These are phyloP conservation scores for Monosporozyma yasuniensis DNA, from an alignment of 805 yeast genomes.

Conservation along the genomic window DNA sequence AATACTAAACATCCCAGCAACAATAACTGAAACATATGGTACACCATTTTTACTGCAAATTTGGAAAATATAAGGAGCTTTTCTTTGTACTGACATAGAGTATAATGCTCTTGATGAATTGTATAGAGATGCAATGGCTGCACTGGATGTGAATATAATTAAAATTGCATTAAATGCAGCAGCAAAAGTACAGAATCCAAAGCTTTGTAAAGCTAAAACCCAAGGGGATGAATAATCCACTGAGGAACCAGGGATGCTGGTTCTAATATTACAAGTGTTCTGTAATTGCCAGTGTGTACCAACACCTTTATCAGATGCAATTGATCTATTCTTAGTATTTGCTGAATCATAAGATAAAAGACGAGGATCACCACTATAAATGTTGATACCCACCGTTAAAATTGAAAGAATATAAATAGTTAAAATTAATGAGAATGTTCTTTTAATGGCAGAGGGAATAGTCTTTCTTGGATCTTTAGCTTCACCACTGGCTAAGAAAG, in stretches of 20 bases:
- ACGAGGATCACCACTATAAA: conserved; percentile 73
- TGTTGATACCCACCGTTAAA: conserved; percentile 60
- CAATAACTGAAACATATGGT: conserved; percentile 61
- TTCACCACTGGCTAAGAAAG: conserved; percentile 78
- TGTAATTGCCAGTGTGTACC: conserved; percentile 47
- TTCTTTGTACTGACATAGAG: conserved; percentile 43
- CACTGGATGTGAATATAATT: conserved; percentile 47
- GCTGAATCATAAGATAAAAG: conserved; percentile 43
- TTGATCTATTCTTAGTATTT: conserved; percentile 6
- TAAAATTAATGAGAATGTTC: conserved; percentile 64
- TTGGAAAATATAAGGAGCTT: conserved; percentile 55
- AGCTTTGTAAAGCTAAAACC: conserved; percentile 46
- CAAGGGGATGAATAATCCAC: conserved; percentile 46
- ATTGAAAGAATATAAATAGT: conserved; percentile 58
- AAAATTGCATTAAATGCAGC: conserved; percentile 44
- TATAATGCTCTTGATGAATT: conserved; percentile 55
- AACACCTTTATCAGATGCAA: conserved; percentile 9
- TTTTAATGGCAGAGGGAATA: conserved; percentile 64
- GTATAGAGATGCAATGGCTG: conserved; percentile 49
- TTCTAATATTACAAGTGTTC: conserved; percentile 61
- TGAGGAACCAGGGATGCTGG: conserved; percentile 40
- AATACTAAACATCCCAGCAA: conserved; percentile 52
- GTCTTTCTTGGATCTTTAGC: conserved; percentile 74
- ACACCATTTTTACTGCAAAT: conserved; percentile 57
- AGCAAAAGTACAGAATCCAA: conserved; percentile 43